Base-by-base conservation (phyloP, 306 rosid genomes). In the Fagus crenata region DNA sequence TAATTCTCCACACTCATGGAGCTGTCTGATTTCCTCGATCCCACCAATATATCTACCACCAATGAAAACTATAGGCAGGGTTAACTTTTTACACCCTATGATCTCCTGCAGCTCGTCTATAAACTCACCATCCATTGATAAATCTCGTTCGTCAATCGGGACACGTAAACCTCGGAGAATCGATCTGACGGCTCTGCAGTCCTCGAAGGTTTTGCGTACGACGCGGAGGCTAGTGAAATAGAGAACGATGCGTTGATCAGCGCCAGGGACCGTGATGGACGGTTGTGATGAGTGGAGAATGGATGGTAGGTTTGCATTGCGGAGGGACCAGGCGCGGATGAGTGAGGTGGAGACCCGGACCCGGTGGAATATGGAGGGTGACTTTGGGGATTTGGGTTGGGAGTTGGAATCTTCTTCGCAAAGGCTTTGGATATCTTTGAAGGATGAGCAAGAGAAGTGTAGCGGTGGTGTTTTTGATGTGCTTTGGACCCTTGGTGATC, bases 171-270 rank as follows among this genome's bases (percentile, higher is more conserved):
- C 84, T 0, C 79, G 86, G 59, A 94, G 90, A 35, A 94, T 92
- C 1, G 95, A 89, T 32, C 86, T 83, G 67, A 89, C 92, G 73
- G 76, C 73, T 31, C 86, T 75, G 77, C 96, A 90, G 75, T 92
- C 93, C 69, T 90, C 91, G 89, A 77, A 88, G 68, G 98, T 94
- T 71, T 86, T 85, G 75, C 97, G 92, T 37, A 94, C 90, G 67
- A 92, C 88, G 51, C 95, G 93, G 64, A 94, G 92, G 86, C 95
- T 90, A 14, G 98, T 94, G 86, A 75, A 84, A 88, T 87, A 94
- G 31, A 94, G 51, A 63, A 92, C 90, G 67, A 90, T 61, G 36
- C 89, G 77, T 39, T 73, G 81, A 54, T 87, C 90, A 7, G 80
- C 80, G 74, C 82, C 85, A 1, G 90, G 89, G 0, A 65, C 41